phyloP scores from a whole-genome alignment of 2,329 filamentous ascomycete genomes.

The Aspergillus eucalypticola region DNA sequence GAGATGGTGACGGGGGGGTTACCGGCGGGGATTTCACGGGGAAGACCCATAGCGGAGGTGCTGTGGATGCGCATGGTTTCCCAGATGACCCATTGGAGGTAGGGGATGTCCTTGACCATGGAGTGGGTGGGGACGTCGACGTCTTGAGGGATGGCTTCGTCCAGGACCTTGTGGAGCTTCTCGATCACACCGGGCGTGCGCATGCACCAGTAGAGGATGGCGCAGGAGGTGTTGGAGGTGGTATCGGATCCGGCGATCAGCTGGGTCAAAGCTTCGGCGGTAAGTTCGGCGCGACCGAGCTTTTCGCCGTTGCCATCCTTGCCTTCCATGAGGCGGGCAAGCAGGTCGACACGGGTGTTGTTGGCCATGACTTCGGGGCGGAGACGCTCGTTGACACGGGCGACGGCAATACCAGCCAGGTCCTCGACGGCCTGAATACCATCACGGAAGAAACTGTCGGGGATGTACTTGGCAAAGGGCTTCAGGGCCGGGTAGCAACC shows the following conservation, averaged over 20 bases:
- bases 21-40: constrained; percentile 67
- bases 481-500: constrained; percentile 73
- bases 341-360: constrained; percentile 72
- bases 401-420: constrained; percentile 83
- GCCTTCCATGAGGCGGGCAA: constrained; percentile 81
- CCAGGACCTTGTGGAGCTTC: constrained; percentile 75
- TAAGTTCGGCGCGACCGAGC: constrained; percentile 76
- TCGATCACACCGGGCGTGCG: constrained; percentile 68
- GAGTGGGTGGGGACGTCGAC: constrained; percentile 69
- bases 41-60: constrained; percentile 82
- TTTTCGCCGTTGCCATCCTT: constrained; percentile 76
- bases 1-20: constrained; percentile 64
- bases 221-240: constrained; percentile 75
- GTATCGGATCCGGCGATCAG: constrained; percentile 72
- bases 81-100: constrained; percentile 73
- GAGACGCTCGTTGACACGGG: constrained; percentile 73
- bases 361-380: constrained; percentile 63
- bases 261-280: constrained; percentile 85
- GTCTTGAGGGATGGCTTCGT: constrained; percentile 63
- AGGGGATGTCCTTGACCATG: constrained; percentile 72
- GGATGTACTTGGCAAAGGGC: constrained; percentile 76
- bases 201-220: constrained; percentile 74
- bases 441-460: constrained; percentile 77
- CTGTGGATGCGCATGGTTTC: constrained; percentile 85
- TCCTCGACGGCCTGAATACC: constrained; percentile 75